phyloP scores from a whole-genome alignment of 1,139 yeast species.

The Taiozyma sp. region DNA sequence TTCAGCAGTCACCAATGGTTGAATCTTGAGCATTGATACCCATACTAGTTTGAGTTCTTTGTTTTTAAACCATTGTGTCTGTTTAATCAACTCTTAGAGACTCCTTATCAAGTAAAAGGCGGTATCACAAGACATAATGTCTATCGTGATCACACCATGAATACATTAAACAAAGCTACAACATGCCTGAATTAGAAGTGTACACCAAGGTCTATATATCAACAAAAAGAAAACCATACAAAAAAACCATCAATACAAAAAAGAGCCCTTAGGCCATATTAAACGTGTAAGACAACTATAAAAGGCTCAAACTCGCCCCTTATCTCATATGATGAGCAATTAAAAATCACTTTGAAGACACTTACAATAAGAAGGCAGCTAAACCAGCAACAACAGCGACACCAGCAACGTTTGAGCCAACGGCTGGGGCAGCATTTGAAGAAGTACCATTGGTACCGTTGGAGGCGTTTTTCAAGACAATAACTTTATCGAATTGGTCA shows the following conservation, averaged over 20 bases:
- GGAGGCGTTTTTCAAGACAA: conserved; percentile 9
- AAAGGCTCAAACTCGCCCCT: not conserved
- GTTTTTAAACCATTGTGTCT: too few species aligned
- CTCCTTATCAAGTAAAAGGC: too few species aligned
- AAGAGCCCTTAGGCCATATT: not conserved
- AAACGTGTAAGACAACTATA: not conserved
- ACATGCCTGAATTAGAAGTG: not conserved
- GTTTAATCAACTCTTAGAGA: too few species aligned
- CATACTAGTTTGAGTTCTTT: too few species aligned
- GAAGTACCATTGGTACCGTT: conserved; percentile 22
- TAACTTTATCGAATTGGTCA: conserved; percentile 8
- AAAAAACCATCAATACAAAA: not conserved
- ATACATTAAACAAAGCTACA: not conserved
- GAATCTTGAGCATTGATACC: too few species aligned
- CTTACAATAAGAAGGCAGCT: conserved; percentile 23
- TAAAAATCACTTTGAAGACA: not conserved
- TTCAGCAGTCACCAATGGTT: too few species aligned
- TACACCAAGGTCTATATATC: not conserved
- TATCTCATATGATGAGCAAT: not conserved
- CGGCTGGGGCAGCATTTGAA: conserved; percentile 19
- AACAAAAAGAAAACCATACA: not conserved
- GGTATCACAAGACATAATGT: not conserved
- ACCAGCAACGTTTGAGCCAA: conserved; percentile 15
- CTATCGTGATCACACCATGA: not conserved
- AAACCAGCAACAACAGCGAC: conserved; percentile 22